Evolutionary conservation across 164 flowering plant genomes (phyloP), one percentile per base, ranked within the genome.

Genomic region (Warburgia ugandensis): DNA sequence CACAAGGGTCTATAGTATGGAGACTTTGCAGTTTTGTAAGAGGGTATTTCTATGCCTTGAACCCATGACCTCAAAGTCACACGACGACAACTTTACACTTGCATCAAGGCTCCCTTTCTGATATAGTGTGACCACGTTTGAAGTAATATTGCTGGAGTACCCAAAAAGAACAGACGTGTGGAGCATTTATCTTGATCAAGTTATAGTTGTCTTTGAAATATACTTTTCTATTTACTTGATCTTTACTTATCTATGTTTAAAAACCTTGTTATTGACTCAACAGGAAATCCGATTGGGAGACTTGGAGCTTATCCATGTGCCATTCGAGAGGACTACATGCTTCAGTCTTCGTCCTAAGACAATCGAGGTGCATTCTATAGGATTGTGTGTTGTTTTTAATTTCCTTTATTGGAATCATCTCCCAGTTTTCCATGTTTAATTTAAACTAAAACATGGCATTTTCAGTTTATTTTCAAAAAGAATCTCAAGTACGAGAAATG

Each of bases 121-220:
- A n/a, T n/a, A n/a, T n/a, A n/a, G n/a, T n/a, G n/a, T n/a, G n/a
- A n/a, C n/a, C n/a, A n/a, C n/a, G 77, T 88, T 92, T 67, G 99
- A 92, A 68, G 76, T 69, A 55, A 73, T 92, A 44, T 59, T 92
- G 51, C 65, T 77, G 48, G 91, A 86, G 61, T 80, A 80, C 54
- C 99, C 99, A 8, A 92, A 84, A 65, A 80, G 91, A 64, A 82
- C 79, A 17, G 99, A 92, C 64, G 58, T 92, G 60, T 92, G 99
- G 99, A 92, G 80, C 48, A 58, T 84, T 39, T 92, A 92, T 58
- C 72, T 92, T 36, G 96, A 92, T 69, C 96, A 88, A 52, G 98
- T 87, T 72, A 68, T 32, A 11, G 5, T 33, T 33, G n/a, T 25
- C 9, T 8, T 26, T 8, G 2, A n/a, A n/a, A n/a, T n/a, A 4